A percentile compares a stretch with the other conserved stretches of the same genome.
Evolutionary conservation across 208 protist genomes (phyloP).

Genomic region (Strigomonas galati): DNA sequence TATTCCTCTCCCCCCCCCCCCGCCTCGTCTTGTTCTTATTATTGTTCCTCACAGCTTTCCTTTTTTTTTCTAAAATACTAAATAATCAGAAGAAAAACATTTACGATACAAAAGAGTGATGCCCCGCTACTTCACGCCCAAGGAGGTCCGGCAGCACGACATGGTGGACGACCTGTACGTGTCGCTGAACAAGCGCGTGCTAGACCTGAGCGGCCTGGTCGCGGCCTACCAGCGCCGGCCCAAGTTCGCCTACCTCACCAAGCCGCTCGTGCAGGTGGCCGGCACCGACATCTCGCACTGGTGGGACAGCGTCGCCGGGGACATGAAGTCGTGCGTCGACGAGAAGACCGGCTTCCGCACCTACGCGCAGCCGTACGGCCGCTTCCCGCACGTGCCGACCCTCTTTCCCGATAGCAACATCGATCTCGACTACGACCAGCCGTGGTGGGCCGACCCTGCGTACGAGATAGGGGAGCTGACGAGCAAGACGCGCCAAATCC

Average conservation of each 20-base stretch:
- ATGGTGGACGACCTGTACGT: constrained; percentile 88
- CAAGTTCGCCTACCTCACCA: constrained; percentile 51
- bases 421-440: constrained; percentile 77
- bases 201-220: constrained; percentile 88
- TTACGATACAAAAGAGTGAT: no score
- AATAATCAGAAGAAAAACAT: constrained; percentile 2
- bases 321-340: constrained; percentile 86
- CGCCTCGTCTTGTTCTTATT: background rate
- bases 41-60: background rate
- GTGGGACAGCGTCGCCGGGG: constrained; percentile 73
- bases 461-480: constrained; percentile 89
- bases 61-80: constrained; percentile 1
- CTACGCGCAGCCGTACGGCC: constrained; percentile 85
- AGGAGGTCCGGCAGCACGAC: constrained; percentile 88
- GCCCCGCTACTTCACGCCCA: constrained; percentile 85
- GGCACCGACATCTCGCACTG: constrained; percentile 92
- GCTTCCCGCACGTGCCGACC: constrained; percentile 88
- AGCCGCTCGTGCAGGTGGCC: constrained; percentile 78
- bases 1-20: background rate
- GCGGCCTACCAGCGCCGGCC: constrained; percentile 46
- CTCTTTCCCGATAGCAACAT: constrained; percentile 79
- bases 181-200: constrained; percentile 84
- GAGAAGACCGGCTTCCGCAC: constrained; percentile 73
- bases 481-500: constrained; percentile 82
- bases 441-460: constrained; percentile 89